Base-by-base conservation (phyloP, 169 alveolate genomes). In the Cryptosporidium meleagridis region DNA sequence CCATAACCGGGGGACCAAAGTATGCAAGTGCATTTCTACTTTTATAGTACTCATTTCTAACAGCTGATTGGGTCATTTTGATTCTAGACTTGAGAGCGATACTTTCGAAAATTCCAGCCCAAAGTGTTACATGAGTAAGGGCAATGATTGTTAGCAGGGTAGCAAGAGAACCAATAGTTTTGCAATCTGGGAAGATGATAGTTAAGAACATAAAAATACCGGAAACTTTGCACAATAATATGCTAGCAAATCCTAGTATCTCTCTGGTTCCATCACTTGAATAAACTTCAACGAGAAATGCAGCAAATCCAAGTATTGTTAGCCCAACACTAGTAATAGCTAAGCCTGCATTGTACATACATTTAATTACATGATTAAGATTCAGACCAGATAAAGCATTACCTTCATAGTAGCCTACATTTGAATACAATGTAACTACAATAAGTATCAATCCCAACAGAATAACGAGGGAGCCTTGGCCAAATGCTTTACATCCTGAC, bases 191-290 rank as follows among this genome's bases (percentile, higher is more conserved):
- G 91, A 91, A 45, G 16, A 69, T 26, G 58, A 69, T 26, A 10
- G 91, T 70, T 85, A 61, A 10, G 69, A 92, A 44, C 75, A 61
- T 29, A n/a, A 45, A 23, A 48, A 92, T 29, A 12, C 95, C 96
- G 18, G 98, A 93, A 26, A 92, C 91, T 67, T 94, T 69, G 91
- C 92, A 96, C 62, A 96, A 75, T 62, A 80, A 31, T 58, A 97
- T 96, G 65, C 97, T 94, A 45, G 95, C 91, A 97, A 97, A 96
- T 21, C 98, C 98, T 97, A 97, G 93, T 53, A 95, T 95, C 73
- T 96, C 98, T 44, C 96, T 96, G 59, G 98, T 96, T 16, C 98
- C 98, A 86, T 96, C 97, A 5, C 97, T 95, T 84, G 96, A 98
- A 93, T 96, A 96, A 23, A 95, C 95, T 75, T 96, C 98, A 48